phyloP scores from a whole-genome alignment of 2,329 filamentous ascomycete genomes.

The Stromatinia cepivora region DNA sequence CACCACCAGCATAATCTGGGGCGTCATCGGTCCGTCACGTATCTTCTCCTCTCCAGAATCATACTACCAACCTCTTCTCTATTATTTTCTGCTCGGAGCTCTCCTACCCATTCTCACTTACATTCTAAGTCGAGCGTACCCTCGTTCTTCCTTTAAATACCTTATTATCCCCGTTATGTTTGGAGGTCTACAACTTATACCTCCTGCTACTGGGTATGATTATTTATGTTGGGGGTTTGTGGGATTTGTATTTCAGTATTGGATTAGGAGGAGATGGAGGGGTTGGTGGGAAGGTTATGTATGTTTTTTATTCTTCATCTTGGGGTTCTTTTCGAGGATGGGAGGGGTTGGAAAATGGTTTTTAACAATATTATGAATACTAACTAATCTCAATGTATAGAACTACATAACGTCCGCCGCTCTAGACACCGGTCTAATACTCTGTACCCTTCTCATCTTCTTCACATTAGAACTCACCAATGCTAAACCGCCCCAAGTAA shows the following conservation, averaged over 20 bases:
- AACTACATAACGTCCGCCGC: slow-evolving; percentile 63
- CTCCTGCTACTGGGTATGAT: slow-evolving; percentile 64
- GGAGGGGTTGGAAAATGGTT: too few relatives aligned
- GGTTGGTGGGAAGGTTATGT: slow-evolving; percentile 74
- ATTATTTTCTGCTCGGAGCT: slow-evolving; percentile 54
- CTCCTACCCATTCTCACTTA: slow-evolving; percentile 61
- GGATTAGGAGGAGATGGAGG: slow-evolving; percentile 29
- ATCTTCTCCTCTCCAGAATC: slow-evolving; percentile 50
- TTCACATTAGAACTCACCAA: slow-evolving; percentile 24
- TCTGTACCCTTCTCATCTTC: slow-evolving; percentile 66
- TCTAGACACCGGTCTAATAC: slow-evolving; percentile 65
- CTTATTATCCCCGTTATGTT: slow-evolving; percentile 69
- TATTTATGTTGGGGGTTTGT: slow-evolving; percentile 47
- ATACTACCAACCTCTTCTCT: slow-evolving; percentile 50
- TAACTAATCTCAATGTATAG: neutral
- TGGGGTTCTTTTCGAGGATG: rapidly evolving
- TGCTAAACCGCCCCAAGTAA: neutral
- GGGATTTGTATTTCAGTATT: slow-evolving; percentile 65
- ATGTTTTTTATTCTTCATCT: neutral
- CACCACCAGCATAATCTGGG: slow-evolving; percentile 57
- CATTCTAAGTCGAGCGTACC: slow-evolving; percentile 55
- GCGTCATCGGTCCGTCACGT: slow-evolving; percentile 47
- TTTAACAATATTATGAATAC: neutral
- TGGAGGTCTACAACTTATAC: slow-evolving; percentile 62
- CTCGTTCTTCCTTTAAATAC: slow-evolving; percentile 62